A percentile compares a stretch with the other conserved stretches of the same genome.
Evolutionary conservation across 805 yeast genomes (phyloP).

Genomic region (Clavispora carvajalis): DNA sequence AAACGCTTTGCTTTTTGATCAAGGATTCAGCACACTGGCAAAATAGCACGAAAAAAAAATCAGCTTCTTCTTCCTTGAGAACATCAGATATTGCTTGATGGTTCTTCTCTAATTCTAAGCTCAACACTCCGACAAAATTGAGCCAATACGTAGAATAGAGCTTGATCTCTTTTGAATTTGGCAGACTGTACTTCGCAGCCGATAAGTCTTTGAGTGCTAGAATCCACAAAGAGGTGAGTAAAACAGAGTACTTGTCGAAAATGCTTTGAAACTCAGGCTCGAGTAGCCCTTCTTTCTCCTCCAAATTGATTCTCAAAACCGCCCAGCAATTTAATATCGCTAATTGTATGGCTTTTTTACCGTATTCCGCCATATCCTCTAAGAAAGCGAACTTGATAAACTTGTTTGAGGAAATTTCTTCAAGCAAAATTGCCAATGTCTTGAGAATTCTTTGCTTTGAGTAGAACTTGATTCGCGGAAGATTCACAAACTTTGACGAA

Average conservation of each 20-base stretch:
- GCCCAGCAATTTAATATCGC: constrained; percentile 75
- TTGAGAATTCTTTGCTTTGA: constrained; percentile 50
- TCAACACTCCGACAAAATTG: constrained; percentile 70
- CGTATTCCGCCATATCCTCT: constrained; percentile 38
- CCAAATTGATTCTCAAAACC: constrained; percentile 36
- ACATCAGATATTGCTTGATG: constrained; percentile 39
- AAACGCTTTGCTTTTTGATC: constrained; percentile 42
- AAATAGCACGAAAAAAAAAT: constrained; percentile 72
- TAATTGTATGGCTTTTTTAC: constrained; percentile 50
- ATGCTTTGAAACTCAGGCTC: constrained; percentile 45
- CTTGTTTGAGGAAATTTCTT: constrained; percentile 44
- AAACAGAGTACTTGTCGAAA: constrained; percentile 50
- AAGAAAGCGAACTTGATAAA: constrained; percentile 53
- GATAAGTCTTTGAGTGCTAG: constrained; percentile 71
- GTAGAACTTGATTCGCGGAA: constrained; percentile 40
- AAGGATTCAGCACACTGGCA: constrained; percentile 80
- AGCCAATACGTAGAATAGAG: constrained; percentile 65
- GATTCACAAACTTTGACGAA: constrained; percentile 63
- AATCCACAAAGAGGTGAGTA: constrained; percentile 76
- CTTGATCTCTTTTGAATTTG: constrained; percentile 37
- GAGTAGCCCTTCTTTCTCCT: constrained; percentile 19
- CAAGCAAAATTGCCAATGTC: constrained; percentile 62
- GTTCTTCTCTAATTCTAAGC: constrained; percentile 54
- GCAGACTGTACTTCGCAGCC: constrained; percentile 49
- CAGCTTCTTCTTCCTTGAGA: constrained; percentile 52